A percentile compares a stretch with the other conserved stretches of the same genome.
Conservation (phyloP, 2,329 filamentous ascomycete genomes). For the Penicillium sp. region DNA sequence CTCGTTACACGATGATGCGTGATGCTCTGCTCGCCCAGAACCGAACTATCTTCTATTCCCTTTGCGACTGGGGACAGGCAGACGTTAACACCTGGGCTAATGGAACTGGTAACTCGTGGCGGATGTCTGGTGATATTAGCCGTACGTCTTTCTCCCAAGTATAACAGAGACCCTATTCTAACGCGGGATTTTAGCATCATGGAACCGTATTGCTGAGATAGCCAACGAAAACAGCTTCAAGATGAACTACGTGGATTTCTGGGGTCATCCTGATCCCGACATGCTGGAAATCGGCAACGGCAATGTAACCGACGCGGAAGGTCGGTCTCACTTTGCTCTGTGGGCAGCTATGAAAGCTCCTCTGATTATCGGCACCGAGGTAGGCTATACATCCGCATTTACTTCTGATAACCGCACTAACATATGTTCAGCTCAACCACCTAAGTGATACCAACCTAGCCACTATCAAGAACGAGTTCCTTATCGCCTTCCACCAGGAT, state of each 20-base stretch:
- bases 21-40: slow-evolving; percentile 46
- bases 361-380: slow-evolving; percentile 45
- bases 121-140: slow-evolving; percentile 34
- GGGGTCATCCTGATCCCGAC: slow-evolving; percentile 49
- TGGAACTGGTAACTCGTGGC: slow-evolving; percentile 46
- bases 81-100: slow-evolving; percentile 50
- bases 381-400: slow-evolving; percentile 1
- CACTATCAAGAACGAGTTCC: slow-evolving; percentile 42
- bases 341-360: slow-evolving; percentile 51
- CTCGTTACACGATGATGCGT: slow-evolving; percentile 50
- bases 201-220: slow-evolving; percentile 38
- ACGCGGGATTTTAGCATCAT: slow-evolving; percentile 17
- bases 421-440: slow-evolving; percentile 27
- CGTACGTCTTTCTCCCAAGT: slow-evolving; percentile 12
- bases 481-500: slow-evolving; percentile 47
- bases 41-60: slow-evolving; percentile 47
- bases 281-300: slow-evolving; percentile 51
- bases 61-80: slow-evolving; percentile 53
- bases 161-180: background rate
- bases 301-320: slow-evolving; percentile 44
- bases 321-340: slow-evolving; percentile 48
- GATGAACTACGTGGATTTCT: slow-evolving; percentile 45
- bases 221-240: slow-evolving; percentile 49
- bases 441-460: slow-evolving; percentile 36
- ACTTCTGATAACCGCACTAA: background rate